These are phyloP conservation scores for Phyllosticta citrichinensis DNA, from an alignment of 2,329 filamentous ascomycete genomes.

Conservation along the genomic window DNA sequence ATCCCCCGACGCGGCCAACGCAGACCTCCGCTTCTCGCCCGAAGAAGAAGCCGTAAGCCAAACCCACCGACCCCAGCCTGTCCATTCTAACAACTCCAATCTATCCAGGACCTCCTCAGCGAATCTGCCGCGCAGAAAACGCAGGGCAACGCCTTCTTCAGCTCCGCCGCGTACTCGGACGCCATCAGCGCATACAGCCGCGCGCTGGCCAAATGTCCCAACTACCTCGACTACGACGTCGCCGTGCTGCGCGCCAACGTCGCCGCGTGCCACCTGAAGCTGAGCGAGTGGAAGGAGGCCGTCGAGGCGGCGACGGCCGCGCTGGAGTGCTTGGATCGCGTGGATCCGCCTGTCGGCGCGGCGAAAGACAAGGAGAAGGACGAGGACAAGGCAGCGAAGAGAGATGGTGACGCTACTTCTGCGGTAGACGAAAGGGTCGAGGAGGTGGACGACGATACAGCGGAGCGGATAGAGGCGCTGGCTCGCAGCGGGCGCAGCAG, in stretches of 20 bases:
- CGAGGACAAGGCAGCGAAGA: conserved; percentile 19
- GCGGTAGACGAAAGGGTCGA: conserved; percentile 31
- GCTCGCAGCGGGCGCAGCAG: conserved; percentile 25
- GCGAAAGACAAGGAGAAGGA: conserved; percentile 12
- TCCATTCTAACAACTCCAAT: neutral
- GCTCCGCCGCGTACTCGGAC: conserved; percentile 57
- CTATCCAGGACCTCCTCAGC: conserved; percentile 50
- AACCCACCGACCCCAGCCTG: neutral
- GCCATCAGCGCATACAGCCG: conserved; percentile 77
- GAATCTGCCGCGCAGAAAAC: conserved; percentile 66
- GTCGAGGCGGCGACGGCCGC: conserved; percentile 63
- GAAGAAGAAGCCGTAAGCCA: conserved; percentile 10
- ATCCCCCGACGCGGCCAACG: neutral
- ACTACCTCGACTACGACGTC: conserved; percentile 78
- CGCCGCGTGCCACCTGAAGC: conserved; percentile 76
- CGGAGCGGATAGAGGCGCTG: conserved; percentile 21
- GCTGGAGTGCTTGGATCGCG: conserved; percentile 59
- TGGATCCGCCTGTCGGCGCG: conserved; percentile 34
- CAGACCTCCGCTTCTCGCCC: conserved; percentile 2
- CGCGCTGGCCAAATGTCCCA: conserved; percentile 67
- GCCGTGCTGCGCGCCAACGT: conserved; percentile 85
- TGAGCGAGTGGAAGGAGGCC: conserved; percentile 76
- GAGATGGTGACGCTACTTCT: conserved; percentile 27
- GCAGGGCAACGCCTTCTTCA: conserved; percentile 72
- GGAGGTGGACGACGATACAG: conserved; percentile 35